A percentile compares a stretch with the other conserved stretches of the same genome.
Conservation (phyloP, 1,139 yeast species). For the Blastobotrys ciferrii region DNA sequence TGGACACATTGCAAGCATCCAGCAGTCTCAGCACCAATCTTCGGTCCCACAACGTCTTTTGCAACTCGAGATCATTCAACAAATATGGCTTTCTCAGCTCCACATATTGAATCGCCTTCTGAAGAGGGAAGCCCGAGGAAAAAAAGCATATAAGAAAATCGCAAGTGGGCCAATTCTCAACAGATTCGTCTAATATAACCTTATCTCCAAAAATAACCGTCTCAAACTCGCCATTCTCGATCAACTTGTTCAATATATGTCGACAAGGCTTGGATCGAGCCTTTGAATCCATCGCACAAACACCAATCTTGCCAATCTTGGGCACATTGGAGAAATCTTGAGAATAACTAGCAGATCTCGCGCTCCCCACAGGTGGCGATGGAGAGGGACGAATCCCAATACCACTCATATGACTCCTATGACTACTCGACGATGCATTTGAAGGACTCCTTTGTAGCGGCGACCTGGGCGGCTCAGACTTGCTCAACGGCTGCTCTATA, state of each 20-base stretch:
- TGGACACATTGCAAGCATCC: slow-evolving; percentile 79
- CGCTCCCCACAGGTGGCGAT: slow-evolving; percentile 5
- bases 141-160: slow-evolving; percentile 91
- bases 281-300: slow-evolving; percentile 98
- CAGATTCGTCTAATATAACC: slow-evolving; percentile 84
- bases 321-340: slow-evolving; percentile 37
- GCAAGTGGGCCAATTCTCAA: slow-evolving; percentile 98
- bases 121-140: slow-evolving; percentile 93
- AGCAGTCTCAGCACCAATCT: slow-evolving; percentile 80
- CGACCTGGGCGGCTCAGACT: not conserved
- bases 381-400: not conserved
- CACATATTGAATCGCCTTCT: slow-evolving; percentile 90
- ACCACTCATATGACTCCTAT: slow-evolving; percentile 2
- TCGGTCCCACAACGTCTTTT: slow-evolving; percentile 95
- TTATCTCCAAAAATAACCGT: slow-evolving; percentile 97
- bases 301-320: slow-evolving; percentile 90
- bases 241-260: slow-evolving; percentile 79
- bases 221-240: slow-evolving; percentile 93
- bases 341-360: not conserved
- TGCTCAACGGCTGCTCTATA: not conserved
- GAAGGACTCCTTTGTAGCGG: not conserved
- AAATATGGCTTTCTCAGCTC: slow-evolving; percentile 85
- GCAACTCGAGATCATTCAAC: slow-evolving; percentile 86
- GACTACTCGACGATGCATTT: slow-evolving; percentile 3
- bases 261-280: slow-evolving; percentile 95